These are phyloP conservation scores for Fusarium illudens DNA, from an alignment of 2,329 filamentous ascomycete species.

Conservation along the genomic window DNA sequence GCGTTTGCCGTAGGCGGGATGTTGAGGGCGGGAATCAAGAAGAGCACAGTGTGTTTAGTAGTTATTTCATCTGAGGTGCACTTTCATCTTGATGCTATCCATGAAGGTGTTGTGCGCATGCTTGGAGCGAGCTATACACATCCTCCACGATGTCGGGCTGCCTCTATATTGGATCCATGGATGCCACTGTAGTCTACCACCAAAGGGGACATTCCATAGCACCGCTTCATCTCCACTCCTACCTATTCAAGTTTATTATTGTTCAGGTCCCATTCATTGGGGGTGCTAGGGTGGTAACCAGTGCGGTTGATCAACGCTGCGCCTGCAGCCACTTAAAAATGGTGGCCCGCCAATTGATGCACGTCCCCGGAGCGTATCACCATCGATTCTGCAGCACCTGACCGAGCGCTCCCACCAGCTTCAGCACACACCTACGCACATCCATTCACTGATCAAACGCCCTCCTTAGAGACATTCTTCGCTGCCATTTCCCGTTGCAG, in stretches of 20 bases:
- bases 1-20: background rate
- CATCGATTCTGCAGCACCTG: background rate
- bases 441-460: background rate
- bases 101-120: background rate
- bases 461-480: background rate
- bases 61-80: background rate
- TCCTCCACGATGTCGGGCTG: no score
- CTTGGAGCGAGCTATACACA: background rate
- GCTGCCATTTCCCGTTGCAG: background rate
- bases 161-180: background rate
- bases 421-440: background rate
- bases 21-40: background rate
- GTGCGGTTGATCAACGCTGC: background rate
- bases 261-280: background rate
- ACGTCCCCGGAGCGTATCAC: slow-evolving; percentile 1
- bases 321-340: background rate
- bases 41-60: background rate
- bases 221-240: background rate
- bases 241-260: background rate
- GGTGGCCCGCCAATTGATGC: background rate
- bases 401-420: background rate
- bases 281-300: background rate
- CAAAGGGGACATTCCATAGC: background rate
- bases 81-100: background rate
- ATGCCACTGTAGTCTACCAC: no score